Percentiles rank a stretch among this genome's conserved stretches.
phyloP scores from a whole-genome alignment of 208 protist species.

The Leptomonas seymouri region DNA sequence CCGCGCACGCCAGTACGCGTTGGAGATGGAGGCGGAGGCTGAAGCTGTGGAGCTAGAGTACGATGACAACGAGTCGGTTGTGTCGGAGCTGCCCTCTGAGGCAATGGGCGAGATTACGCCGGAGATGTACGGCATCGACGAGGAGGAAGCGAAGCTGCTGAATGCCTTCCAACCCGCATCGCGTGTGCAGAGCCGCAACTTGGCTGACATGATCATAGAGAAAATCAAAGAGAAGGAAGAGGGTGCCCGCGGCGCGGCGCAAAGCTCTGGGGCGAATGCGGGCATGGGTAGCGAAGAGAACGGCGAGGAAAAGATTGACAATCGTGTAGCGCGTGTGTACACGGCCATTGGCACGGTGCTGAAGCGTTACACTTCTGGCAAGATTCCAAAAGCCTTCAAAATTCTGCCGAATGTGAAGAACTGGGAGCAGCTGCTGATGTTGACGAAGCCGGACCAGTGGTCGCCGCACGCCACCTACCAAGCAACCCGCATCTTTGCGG shows the following conservation, averaged over 20 bases:
- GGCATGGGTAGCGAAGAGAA: conserved; percentile 24
- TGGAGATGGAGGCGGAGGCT: conserved; percentile 54
- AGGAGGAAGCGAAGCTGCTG: conserved; percentile 88
- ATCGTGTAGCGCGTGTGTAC: conserved; percentile 90
- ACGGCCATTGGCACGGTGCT: conserved; percentile 95
- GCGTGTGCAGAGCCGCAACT: conserved; percentile 84
- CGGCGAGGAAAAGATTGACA: conserved; percentile 63
- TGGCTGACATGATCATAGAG: conserved; percentile 93
- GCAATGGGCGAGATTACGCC: conserved; percentile 47
- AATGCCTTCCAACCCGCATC: conserved; percentile 89
- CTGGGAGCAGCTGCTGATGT: conserved; percentile 98
- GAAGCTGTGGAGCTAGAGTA: conserved; percentile 75
- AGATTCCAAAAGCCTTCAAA: conserved; percentile 99
- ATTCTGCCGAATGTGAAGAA: conserved; percentile 96
- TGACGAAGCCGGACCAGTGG: conserved; percentile 96
- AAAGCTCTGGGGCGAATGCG: conserved; percentile 12
- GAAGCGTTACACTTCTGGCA: conserved; percentile 96
- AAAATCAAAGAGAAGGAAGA: conserved; percentile 90
- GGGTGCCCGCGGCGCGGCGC: conserved; percentile 24
- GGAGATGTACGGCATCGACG: conserved; percentile 87
- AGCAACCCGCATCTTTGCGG: conserved; percentile 97
- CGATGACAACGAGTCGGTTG: conserved; percentile 77
- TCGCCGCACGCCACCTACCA: conserved; percentile 95
- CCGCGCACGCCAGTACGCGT: conserved; percentile 14
- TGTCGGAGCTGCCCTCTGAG: conserved; percentile 83